Conservation (phyloP, 2,329 filamentous ascomycete genomes). For the Fusarium annulatum region DNA sequence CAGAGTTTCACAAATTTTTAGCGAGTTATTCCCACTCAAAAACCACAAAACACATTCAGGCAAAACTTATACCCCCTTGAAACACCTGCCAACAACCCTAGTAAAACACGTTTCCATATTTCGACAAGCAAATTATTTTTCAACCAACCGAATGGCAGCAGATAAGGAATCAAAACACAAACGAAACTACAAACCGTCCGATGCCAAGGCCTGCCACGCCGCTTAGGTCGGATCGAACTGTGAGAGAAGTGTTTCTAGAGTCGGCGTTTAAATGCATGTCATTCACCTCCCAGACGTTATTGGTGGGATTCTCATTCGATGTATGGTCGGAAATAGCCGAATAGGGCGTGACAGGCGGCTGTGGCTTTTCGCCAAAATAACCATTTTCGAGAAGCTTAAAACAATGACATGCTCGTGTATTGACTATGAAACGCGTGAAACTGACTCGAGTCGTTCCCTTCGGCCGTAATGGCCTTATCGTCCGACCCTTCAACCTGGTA, state of each 20-base stretch:
- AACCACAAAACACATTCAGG: not conserved
- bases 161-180: not conserved
- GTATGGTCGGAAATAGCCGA: constrained; percentile 14
- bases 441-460: not conserved
- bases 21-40: not conserved
- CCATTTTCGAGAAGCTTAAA: constrained; percentile 10
- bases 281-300: fast-evolving
- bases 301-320: not conserved
- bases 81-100: not conserved
- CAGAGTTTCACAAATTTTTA: not conserved
- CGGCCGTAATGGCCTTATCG: not conserved
- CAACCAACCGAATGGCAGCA: not conserved
- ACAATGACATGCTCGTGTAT: constrained; percentile 16
- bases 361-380: constrained; percentile 12
- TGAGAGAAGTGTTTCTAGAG: constrained; percentile 6
- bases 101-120: constrained; percentile 6
- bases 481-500: not conserved
- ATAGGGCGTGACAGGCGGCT: constrained; percentile 9
- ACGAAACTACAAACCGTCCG: constrained; percentile 1
- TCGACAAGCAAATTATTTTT: not conserved
- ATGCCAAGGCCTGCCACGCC: not conserved
- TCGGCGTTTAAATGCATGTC: not conserved
- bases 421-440: constrained; percentile 19
- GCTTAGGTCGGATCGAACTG: not conserved
- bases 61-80: constrained; percentile 3